Evolutionary conservation across 305 asterid species (phyloP).

Genomic region (Plantago lanceolata): DNA sequence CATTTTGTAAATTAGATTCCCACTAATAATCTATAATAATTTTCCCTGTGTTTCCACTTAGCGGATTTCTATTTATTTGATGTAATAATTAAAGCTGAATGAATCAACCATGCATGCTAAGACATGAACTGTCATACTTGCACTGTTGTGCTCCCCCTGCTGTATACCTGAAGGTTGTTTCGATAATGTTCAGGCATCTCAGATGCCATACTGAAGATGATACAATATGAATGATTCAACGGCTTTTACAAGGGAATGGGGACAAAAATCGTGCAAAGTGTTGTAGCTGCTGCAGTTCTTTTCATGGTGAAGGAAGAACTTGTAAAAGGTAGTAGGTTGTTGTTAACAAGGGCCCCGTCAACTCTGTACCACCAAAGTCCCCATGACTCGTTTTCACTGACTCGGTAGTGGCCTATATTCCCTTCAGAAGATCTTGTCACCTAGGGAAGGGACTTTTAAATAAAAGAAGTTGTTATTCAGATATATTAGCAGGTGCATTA

Average conservation of each 20-base stretch:
- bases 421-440: neutral
- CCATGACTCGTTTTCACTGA: conserved; percentile 15
- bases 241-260: conserved; percentile 95
- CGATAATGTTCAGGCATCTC: conserved; percentile 54
- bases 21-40: too few species aligned
- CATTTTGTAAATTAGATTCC: too few species aligned
- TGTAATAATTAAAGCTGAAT: too few species aligned
- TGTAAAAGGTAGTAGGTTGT: conserved; percentile 73
- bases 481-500: conserved; percentile 13
- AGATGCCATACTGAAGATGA: conserved; percentile 87
- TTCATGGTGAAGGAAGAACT: conserved; percentile 99
- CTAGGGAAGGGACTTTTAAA: conserved; percentile 12
- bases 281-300: conserved; percentile 90
- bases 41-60: too few species aligned
- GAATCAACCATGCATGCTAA: too few species aligned
- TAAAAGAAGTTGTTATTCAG: conserved; percentile 16
- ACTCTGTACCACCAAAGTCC: conserved; percentile 32
- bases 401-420: neutral
- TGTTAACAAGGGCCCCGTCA: conserved; percentile 43
- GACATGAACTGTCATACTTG: too few species aligned
- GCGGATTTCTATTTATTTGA: too few species aligned
- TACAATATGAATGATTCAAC: conserved; percentile 65
- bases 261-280: conserved; percentile 88
- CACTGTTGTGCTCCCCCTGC: neutral
- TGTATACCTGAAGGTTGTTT: neutral